Percentiles rank a stretch among this genome's conserved stretches.
Evolutionary conservation across 352 stramenopile species (phyloP).

Genomic region (Saprolegnia diclina): DNA sequence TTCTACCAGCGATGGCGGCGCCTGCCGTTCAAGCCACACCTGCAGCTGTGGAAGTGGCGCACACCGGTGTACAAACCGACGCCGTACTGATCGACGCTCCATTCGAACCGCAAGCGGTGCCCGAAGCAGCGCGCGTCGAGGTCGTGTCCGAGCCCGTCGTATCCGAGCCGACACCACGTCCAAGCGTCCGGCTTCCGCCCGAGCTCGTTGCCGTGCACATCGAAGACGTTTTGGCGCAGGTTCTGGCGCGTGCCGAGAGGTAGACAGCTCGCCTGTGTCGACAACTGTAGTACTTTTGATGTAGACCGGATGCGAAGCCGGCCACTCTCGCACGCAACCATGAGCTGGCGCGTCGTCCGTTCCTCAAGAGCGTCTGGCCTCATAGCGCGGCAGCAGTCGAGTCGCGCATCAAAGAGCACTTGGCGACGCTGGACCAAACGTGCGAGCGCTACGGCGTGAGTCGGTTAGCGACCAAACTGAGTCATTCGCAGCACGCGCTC

Average conservation of each 20-base stretch:
- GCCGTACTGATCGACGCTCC: too few species aligned
- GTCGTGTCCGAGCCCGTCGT: neutral
- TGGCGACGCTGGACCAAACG: neutral
- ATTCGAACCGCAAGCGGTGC: too few species aligned
- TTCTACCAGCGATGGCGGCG: too few species aligned
- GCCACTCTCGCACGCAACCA: neutral
- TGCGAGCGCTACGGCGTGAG: neutral
- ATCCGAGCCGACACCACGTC: too few species aligned
- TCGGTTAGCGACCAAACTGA: neutral
- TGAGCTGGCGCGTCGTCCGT: constrained; percentile 8
- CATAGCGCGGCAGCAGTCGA: neutral
- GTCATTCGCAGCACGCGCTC: neutral
- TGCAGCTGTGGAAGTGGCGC: too few species aligned
- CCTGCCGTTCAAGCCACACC: too few species aligned
- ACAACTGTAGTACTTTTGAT: too few species aligned
- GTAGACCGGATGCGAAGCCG: neutral
- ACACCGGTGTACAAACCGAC: too few species aligned
- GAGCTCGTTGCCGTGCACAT: neutral
- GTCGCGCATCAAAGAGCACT: neutral
- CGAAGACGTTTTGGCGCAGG: neutral
- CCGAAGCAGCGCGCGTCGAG: too few species aligned
- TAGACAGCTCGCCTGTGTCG: neutral
- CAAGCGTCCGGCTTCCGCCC: neutral
- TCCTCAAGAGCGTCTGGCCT: constrained; percentile 13
- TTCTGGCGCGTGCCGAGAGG: neutral